Evolutionary conservation across 805 yeast species (phyloP).

Genomic region (Sugiyamaella boreocaroliniensis): DNA sequence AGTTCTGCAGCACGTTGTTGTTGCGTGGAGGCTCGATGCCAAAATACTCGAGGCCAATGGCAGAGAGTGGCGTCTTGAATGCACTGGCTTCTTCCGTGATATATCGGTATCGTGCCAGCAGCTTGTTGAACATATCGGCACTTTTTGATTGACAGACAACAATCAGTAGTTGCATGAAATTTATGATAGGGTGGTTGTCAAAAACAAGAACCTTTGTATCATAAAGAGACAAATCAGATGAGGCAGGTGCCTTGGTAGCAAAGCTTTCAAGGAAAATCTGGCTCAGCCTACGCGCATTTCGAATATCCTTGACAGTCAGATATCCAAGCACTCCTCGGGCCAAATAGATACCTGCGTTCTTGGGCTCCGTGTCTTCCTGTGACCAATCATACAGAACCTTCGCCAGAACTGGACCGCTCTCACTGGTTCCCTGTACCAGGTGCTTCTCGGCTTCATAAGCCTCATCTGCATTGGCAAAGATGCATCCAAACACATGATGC

Average conservation of each 20-base stretch:
- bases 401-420: conserved; percentile 38
- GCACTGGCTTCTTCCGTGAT: conserved; percentile 31
- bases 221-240: conserved; percentile 29
- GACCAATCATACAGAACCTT: conserved; percentile 49
- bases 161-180: conserved; percentile 63
- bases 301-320: conserved; percentile 57
- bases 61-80: conserved; percentile 42
- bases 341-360: conserved; percentile 28
- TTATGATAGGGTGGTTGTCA: conserved; percentile 37
- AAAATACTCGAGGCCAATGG: conserved; percentile 57
- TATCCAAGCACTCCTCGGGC: conserved; percentile 71
- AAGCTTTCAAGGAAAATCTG: conserved; percentile 34
- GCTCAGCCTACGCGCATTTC: conserved; percentile 45
- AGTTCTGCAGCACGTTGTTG: conserved; percentile 53
- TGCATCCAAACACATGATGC: conserved; percentile 66
- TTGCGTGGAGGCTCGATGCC: conserved; percentile 49
- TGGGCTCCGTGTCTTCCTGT: conserved; percentile 22
- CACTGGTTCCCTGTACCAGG: conserved; percentile 58
- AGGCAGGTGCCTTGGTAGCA: conserved; percentile 13
- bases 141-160: conserved; percentile 50
- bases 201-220: conserved; percentile 17
- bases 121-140: conserved; percentile 46
- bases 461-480: conserved; percentile 43
- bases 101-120: conserved; percentile 44
- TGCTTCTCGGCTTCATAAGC: conserved; percentile 68